Evolutionary conservation across 441 rosid species (phyloP).

Genomic region (Eruca vesicaria): DNA sequence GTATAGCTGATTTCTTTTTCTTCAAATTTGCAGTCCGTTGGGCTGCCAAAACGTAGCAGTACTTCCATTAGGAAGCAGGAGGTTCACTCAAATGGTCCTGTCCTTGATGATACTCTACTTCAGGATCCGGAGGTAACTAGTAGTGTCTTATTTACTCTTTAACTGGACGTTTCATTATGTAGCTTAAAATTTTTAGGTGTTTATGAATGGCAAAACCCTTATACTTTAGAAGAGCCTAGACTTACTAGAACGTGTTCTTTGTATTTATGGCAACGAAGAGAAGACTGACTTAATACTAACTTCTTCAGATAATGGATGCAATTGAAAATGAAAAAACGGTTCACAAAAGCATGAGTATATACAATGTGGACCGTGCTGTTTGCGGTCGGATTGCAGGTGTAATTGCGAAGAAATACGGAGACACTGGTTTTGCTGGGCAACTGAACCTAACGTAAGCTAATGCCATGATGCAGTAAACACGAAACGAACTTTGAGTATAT

Average conservation of each 20-base stretch:
- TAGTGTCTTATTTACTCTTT: background rate
- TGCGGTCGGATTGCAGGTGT: constrained; percentile 88
- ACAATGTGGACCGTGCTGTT: constrained; percentile 89
- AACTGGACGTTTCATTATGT: background rate
- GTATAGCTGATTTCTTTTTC: constrained; percentile 4
- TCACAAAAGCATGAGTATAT: constrained; percentile 61
- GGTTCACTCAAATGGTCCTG: constrained; percentile 87
- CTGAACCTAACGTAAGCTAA: constrained; percentile 81
- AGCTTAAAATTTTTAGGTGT: background rate
- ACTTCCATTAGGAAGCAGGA: constrained; percentile 85
- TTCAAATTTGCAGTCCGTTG: constrained; percentile 57
- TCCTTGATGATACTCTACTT: constrained; percentile 81
- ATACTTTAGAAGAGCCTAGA: background rate
- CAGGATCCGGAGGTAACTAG: constrained; percentile 80
- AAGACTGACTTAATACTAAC: background rate
- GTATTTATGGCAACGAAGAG: background rate
- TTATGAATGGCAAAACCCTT: background rate
- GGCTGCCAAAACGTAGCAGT: constrained; percentile 89
- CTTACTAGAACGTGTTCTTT: background rate
- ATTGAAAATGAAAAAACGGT: constrained; percentile 79
- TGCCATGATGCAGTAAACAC: background rate
- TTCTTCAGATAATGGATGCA: constrained; percentile 67
- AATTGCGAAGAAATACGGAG: constrained; percentile 89
- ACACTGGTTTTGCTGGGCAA: constrained; percentile 92
- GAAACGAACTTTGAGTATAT: background rate